A percentile compares a stretch with the other conserved stretches of the same genome.
These are phyloP conservation scores for Starmera amethionina DNA, from an alignment of 805 yeast species.

Conservation along the genomic window DNA sequence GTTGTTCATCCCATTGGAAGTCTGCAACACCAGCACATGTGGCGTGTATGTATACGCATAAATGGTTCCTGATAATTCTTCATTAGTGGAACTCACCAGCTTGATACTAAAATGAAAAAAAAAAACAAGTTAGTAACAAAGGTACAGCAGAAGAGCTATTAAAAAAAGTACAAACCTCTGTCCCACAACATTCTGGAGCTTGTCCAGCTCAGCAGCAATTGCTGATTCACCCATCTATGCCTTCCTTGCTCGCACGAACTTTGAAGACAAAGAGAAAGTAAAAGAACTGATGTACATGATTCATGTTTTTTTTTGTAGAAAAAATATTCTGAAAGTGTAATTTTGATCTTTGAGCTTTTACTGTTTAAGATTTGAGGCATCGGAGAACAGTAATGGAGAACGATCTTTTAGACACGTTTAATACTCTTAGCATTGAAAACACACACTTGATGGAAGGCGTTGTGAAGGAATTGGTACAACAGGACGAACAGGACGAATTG, in stretches of 20 bases:
- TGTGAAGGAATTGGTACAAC: slow-evolving; percentile 3
- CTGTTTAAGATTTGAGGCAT: no score
- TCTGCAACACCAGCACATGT: slow-evolving; percentile 20
- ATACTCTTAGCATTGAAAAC: slow-evolving; percentile 2
- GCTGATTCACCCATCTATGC: slow-evolving; percentile 1
- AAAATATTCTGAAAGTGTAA: no score
- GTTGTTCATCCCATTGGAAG: slow-evolving; percentile 1
- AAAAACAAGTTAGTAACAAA: slow-evolving; percentile 1
- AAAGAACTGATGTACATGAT: background rate
- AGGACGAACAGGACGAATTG: slow-evolving; percentile 14
- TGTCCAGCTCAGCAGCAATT: slow-evolving; percentile 1
- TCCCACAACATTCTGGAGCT: slow-evolving; percentile 6
- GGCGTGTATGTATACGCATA: slow-evolving; percentile 46
- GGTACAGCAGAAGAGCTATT: slow-evolving; percentile 6
- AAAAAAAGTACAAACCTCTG: slow-evolving; percentile 4
- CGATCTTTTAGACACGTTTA: slow-evolving; percentile 1
- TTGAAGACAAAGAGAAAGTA: no score
- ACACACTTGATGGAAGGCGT: background rate
- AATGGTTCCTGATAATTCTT: slow-evolving; percentile 48
- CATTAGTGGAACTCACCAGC: slow-evolving; percentile 50
- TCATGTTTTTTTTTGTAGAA: no score
- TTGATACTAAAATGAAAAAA: slow-evolving; percentile 33
- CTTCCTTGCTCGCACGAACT: background rate
- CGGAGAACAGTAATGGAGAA: background rate
- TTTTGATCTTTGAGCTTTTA: no score